These are phyloP conservation scores for Talaromyces trachyspermus DNA, from an alignment of 495 filamentous ascomycete species.

Conservation along the genomic window DNA sequence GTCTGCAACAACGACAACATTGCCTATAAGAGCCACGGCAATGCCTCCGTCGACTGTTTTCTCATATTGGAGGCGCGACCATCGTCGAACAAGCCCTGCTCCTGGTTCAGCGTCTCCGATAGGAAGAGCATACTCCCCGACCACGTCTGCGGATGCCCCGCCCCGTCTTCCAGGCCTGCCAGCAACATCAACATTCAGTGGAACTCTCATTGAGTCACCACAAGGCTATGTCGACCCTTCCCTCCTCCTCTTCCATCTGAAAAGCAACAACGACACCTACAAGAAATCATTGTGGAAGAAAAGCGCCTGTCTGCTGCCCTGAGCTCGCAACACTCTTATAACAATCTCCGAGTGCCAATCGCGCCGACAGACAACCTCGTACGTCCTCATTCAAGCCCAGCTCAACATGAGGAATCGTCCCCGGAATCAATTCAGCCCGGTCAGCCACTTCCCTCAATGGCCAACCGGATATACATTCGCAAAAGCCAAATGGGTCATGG, in stretches of 20 bases:
- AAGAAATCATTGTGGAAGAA: not conserved
- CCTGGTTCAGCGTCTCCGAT: slow-evolving; percentile 23
- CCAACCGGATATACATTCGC: slow-evolving; percentile 23
- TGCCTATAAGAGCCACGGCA: slow-evolving; percentile 4
- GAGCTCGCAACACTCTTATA: slow-evolving; percentile 24
- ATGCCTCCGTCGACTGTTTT: slow-evolving; percentile 42
- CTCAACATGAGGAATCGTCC: slow-evolving; percentile 20
- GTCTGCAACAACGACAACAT: not conserved
- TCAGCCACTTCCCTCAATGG: slow-evolving; percentile 16
- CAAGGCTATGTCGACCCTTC: slow-evolving; percentile 8
- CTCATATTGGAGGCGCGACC: slow-evolving; percentile 43
- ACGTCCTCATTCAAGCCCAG: slow-evolving; percentile 31
- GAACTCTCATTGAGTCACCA: slow-evolving; percentile 16
- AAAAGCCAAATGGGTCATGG: slow-evolving; percentile 32
- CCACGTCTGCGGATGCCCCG: slow-evolving; percentile 19
- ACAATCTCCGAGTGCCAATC: slow-evolving; percentile 22
- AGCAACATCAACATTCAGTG: slow-evolving; percentile 21
- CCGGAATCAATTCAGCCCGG: slow-evolving; percentile 25
- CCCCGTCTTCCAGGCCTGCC: slow-evolving; percentile 29
- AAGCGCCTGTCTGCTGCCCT: not conserved
- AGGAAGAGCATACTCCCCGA: slow-evolving; percentile 12
- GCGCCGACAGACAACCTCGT: slow-evolving; percentile 20
- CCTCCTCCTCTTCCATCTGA: slow-evolving; percentile 16
- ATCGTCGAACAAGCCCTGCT: slow-evolving; percentile 33
- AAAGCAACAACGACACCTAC: slow-evolving; percentile 8